Evolutionary conservation across 2,329 filamentous ascomycete genomes (phyloP), one percentile per base, ranked within the genome.

Genomic region (Aureobasidium sp.): DNA sequence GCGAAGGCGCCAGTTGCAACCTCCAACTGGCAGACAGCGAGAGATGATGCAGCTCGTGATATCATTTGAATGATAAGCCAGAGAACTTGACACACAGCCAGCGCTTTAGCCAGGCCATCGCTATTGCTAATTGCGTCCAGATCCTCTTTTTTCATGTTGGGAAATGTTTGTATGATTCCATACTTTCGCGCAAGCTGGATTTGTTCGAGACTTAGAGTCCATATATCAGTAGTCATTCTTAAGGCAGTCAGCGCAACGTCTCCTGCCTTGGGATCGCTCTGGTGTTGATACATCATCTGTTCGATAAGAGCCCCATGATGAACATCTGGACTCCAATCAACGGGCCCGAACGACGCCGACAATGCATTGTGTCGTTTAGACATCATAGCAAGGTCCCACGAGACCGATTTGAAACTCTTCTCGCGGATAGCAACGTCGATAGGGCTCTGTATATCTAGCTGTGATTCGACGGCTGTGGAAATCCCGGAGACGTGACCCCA

Each of bases 31-130:
- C 41, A 46, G 1, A 47, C 39, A n/a, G 55, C 23, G 1, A 58
- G 34, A 29, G 27, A 46, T 0, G 55, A 47, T 47, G 55, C 41
- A 23, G 42, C 55, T 1, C 55, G 55, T 13, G 55, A 58, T 32
- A 47, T 56, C 36, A 62, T 41, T 32, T 62, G 60, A 5, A 62
- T 48, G 27, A 53, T 56, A 8, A 62, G 52, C 60, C 60, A 62
- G 29, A 56, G 51, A 7, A 55, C 39, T 57, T 62, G 60, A 32
- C 36, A 44, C 2, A 62, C 44, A 41, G 61, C 52, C n/a, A 62
- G 37, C 20, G 44, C 61, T 51, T 58, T 48, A 27, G 61, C 52
- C n/a, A 62, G 44, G 20, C 32, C 53, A 17, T 58, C 42, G 17
- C 61, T 62, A 15, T 62, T 62, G 26, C 51, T 57, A 10, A 48